Conservation (phyloP, 768 basidiomycete species). For the Polyporus arcularius region DNA sequence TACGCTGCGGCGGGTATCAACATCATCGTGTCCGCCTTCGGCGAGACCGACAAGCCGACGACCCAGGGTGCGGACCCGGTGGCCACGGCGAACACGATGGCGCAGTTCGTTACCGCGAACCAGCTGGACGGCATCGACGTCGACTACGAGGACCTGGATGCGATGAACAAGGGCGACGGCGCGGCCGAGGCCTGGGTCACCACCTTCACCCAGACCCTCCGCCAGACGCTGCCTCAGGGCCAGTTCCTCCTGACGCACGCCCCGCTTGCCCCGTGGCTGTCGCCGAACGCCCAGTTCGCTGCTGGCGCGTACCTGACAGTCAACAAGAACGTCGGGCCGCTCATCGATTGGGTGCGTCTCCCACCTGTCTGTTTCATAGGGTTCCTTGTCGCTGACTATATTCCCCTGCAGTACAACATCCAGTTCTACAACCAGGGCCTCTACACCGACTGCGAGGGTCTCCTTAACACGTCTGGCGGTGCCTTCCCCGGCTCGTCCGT, state of each 20-base stretch:
- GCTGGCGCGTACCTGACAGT: constrained; percentile 56
- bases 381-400: neutral
- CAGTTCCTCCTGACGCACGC: constrained; percentile 25
- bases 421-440: constrained; percentile 27
- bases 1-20: constrained; percentile 26
- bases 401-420: constrained; percentile 20
- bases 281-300: constrained; percentile 26
- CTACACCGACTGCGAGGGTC: constrained; percentile 38
- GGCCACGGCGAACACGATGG: constrained; percentile 33
- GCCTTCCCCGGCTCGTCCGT: constrained; percentile 42
- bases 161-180: constrained; percentile 21
- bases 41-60: constrained; percentile 31
- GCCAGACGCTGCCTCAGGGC: constrained; percentile 23
- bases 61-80: constrained; percentile 33
- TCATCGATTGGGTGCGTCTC: constrained; percentile 53
- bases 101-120: constrained; percentile 35
- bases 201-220: constrained; percentile 24
- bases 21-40: constrained; percentile 25
- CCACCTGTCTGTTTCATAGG: constrained; percentile 25
- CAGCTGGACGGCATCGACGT: constrained; percentile 28
- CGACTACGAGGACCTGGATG: constrained; percentile 26
- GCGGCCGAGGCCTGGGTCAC: constrained; percentile 25
- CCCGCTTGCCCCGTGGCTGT: constrained; percentile 29
- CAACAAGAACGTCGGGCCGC: constrained; percentile 49
- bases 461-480: constrained; percentile 39